Percentiles rank a stretch among this genome's conserved stretches.
Conservation (phyloP, 495 filamentous ascomycete genomes). For the Choiromyces venosus region DNA sequence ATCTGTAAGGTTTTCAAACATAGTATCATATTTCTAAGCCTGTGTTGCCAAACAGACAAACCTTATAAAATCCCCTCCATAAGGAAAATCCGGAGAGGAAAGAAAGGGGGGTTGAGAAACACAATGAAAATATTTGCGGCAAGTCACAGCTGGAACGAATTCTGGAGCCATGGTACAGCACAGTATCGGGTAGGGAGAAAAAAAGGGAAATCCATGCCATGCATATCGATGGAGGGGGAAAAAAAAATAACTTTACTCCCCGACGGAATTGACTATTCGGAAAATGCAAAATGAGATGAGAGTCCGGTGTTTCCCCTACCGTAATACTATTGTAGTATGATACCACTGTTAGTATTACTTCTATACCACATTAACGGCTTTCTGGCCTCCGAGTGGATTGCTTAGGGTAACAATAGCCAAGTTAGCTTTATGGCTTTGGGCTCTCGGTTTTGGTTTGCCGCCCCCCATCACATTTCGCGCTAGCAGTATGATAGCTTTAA, state of each 20-base stretch:
- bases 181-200: not conserved
- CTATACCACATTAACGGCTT: not conserved
- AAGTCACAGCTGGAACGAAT: not conserved
- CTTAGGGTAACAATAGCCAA: not conserved
- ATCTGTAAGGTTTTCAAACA: too few species aligned
- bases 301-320: not conserved
- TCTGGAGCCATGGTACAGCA: not conserved
- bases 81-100: not conserved
- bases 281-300: not conserved
- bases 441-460: not conserved
- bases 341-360: not conserved
- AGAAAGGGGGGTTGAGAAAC: not conserved
- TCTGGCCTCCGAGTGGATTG: not conserved
- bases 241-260: not conserved
- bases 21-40: too few species aligned
- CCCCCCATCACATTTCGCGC: not conserved
- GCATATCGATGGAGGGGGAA: not conserved
- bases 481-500: not conserved
- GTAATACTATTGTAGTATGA: not conserved
- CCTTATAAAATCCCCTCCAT: too few species aligned
- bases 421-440: not conserved
- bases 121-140: not conserved
- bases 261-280: not conserved
- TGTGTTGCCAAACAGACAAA: too few species aligned
- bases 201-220: not conserved